phyloP scores from a whole-genome alignment of 805 yeast species.

The Metschnikowia corniflorae region DNA sequence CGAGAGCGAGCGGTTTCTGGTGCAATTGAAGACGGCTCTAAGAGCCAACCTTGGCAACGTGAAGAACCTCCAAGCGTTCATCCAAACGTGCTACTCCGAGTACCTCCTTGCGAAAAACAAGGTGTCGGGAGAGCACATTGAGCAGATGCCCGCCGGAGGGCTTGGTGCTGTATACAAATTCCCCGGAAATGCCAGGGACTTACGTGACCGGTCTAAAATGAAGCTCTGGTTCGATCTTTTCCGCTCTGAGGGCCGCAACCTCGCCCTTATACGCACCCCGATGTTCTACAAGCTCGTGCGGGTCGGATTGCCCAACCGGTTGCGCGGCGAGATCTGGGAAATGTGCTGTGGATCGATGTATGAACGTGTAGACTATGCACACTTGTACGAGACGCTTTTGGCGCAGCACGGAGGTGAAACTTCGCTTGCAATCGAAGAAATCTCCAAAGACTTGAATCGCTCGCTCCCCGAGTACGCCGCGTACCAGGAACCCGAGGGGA shows the following conservation, averaged over 20 bases:
- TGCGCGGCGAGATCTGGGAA: constrained; percentile 97
- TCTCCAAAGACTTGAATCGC: constrained; percentile 91
- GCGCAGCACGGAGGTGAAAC: constrained; percentile 57
- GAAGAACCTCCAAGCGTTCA: constrained; percentile 57
- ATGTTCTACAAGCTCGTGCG: constrained; percentile 79
- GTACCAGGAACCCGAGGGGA: constrained; percentile 83
- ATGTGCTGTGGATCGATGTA: constrained; percentile 82
- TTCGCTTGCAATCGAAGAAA: constrained; percentile 90
- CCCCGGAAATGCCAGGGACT: constrained; percentile 81
- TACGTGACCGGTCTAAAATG: constrained; percentile 80
- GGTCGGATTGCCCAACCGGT: constrained; percentile 89
- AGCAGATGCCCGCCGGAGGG: constrained; percentile 72
- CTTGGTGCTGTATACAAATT: constrained; percentile 79
- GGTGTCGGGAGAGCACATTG: constrained; percentile 38
- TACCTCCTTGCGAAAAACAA: constrained; percentile 65
- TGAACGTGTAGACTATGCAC: constrained; percentile 57
- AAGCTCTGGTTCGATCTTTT: constrained; percentile 93
- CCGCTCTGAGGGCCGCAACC: constrained; percentile 76
- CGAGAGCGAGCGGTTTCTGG: constrained; percentile 78
- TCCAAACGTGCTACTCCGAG: constrained; percentile 79
- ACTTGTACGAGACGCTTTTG: constrained; percentile 56
- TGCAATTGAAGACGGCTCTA: constrained; percentile 55
- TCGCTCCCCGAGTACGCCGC: constrained; percentile 96
- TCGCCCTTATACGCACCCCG: constrained; percentile 69
- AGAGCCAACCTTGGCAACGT: constrained; percentile 63